A percentile compares a stretch with the other conserved stretches of the same genome.
Evolutionary conservation across 2,329 filamentous ascomycete genomes (phyloP).

Genomic region (Neodidymelliopsis sp.): DNA sequence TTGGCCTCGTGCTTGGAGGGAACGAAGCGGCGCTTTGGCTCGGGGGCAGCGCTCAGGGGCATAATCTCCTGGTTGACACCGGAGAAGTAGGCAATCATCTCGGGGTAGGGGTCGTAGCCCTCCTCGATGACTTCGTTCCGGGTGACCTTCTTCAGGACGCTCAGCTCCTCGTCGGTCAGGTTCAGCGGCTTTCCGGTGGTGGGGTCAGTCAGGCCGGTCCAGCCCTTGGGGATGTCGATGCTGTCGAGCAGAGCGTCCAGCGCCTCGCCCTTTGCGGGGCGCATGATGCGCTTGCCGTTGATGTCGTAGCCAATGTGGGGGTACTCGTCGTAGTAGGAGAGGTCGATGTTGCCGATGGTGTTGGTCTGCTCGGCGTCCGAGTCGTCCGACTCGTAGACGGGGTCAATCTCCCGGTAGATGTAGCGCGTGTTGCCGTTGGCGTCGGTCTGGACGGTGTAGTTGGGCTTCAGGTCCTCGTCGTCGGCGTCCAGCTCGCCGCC

Average conservation of each 20-base stretch:
- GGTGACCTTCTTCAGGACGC: conserved; percentile 86
- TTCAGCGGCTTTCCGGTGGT: conserved; percentile 92
- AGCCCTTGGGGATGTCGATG: conserved; percentile 96
- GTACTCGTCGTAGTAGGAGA: conserved; percentile 96
- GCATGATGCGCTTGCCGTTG: conserved; percentile 97
- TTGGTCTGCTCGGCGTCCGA: conserved; percentile 82
- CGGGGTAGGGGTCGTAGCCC: conserved; percentile 90
- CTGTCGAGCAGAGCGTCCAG: conserved; percentile 93
- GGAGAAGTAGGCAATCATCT: conserved; percentile 93
- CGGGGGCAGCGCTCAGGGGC: conserved; percentile 92
- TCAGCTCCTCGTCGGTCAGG: conserved; percentile 84
- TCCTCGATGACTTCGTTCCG: conserved; percentile 87
- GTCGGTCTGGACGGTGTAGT: conserved; percentile 73
- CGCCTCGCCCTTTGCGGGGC: conserved; percentile 91
- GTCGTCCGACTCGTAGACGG: conserved; percentile 95
- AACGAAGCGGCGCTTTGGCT: conserved; percentile 93
- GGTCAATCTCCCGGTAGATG: conserved; percentile 91
- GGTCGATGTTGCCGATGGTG: conserved; percentile 92
- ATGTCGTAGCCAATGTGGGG: conserved; percentile 99
- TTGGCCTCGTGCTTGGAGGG: conserved; percentile 98
- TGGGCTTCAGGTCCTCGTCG: conserved; percentile 51
- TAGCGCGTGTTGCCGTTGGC: conserved; percentile 92
- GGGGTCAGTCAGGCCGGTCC: conserved; percentile 94
- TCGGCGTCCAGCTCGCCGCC: conserved; percentile 38
- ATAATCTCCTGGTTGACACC: conserved; percentile 83